Evolutionary conservation across 2,329 filamentous ascomycete species (phyloP).

Genomic region (Emmonsia crescens): DNA sequence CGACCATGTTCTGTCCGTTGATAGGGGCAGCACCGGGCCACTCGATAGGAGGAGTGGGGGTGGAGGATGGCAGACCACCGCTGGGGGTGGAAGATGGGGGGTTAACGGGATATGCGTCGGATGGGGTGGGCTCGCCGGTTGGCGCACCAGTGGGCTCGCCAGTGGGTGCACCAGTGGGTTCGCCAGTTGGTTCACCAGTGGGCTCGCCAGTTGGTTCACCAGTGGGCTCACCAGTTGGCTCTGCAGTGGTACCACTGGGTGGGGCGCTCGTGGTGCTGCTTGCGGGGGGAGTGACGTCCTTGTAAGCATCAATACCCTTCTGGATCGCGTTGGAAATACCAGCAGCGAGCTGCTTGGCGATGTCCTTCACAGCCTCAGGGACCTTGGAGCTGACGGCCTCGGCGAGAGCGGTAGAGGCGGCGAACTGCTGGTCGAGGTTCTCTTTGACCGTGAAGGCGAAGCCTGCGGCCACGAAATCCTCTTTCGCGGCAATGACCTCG

Average conservation of each 20-base stretch:
- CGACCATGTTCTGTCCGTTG: constrained; percentile 11
- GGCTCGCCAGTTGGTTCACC: constrained; percentile 6
- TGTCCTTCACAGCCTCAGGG: constrained; percentile 15
- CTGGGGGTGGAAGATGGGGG: neutral
- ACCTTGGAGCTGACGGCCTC: constrained; percentile 24
- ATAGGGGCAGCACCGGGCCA: constrained; percentile 12
- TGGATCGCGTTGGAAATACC: constrained; percentile 25
- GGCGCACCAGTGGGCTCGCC: constrained; percentile 6
- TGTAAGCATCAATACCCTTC: constrained; percentile 21
- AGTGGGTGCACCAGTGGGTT: constrained; percentile 7
- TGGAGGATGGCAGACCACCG: neutral
- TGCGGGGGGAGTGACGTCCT: constrained; percentile 8
- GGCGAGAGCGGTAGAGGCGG: constrained; percentile 18
- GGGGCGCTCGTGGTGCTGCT: neutral
- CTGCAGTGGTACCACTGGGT: no score
- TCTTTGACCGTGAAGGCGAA: constrained; percentile 15
- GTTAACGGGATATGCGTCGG: neutral
- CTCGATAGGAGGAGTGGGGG: neutral
- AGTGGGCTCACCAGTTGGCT: constrained; percentile 6
- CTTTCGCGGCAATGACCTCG: constrained; percentile 20
- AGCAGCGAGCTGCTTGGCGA: constrained; percentile 19
- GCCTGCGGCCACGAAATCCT: constrained; percentile 17
- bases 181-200: constrained; percentile 6
- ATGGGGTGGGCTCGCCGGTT: constrained; percentile 3
- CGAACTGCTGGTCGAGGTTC: constrained; percentile 18